A percentile compares a stretch with the other conserved stretches of the same genome.
These are phyloP conservation scores for Ganoderma boninense DNA, from an alignment of 1,284 basidiomycete genomes.

Conservation along the genomic window DNA sequence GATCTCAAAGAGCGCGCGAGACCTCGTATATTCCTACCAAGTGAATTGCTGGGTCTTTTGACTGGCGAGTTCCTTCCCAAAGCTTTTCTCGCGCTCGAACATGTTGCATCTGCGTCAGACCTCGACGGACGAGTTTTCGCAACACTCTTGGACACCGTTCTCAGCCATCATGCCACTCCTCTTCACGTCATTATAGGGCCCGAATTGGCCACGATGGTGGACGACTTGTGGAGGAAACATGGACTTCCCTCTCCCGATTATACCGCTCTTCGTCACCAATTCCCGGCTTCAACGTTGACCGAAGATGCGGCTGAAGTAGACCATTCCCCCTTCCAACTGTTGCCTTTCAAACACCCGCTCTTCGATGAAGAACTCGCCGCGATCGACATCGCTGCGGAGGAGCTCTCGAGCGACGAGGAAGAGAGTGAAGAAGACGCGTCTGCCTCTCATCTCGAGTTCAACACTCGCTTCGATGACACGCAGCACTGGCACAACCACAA, in stretches of 20 bases:
- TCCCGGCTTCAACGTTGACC: slow-evolving; percentile 11
- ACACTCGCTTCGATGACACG: slow-evolving; percentile 56
- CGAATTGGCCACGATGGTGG: slow-evolving; percentile 35
- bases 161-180: slow-evolving; percentile 34
- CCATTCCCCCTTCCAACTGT: slow-evolving; percentile 40
- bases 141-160: slow-evolving; percentile 47
- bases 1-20: slow-evolving; percentile 55
- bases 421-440: slow-evolving; percentile 35
- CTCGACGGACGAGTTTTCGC: slow-evolving; percentile 63
- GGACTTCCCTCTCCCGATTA: slow-evolving; percentile 31
- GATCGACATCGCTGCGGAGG: slow-evolving; percentile 44
- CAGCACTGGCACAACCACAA: slow-evolving; percentile 66
- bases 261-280: slow-evolving; percentile 18
- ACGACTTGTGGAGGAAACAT: slow-evolving; percentile 36
- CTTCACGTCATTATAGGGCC: slow-evolving; percentile 43
- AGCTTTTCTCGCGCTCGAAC: slow-evolving; percentile 45
- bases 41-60: slow-evolving; percentile 43
- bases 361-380: slow-evolving; percentile 55
- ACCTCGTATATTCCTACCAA: slow-evolving; percentile 39
- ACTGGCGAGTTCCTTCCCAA: slow-evolving; percentile 48
- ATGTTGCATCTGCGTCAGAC: slow-evolving; percentile 33
- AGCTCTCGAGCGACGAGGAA: slow-evolving; percentile 35
- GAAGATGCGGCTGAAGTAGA: background rate
- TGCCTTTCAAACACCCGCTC: slow-evolving; percentile 61
- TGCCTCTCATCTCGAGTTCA: slow-evolving; percentile 47